Base-by-base conservation (phyloP, 306 rosid species). In the Aeschynomene evenia region DNA sequence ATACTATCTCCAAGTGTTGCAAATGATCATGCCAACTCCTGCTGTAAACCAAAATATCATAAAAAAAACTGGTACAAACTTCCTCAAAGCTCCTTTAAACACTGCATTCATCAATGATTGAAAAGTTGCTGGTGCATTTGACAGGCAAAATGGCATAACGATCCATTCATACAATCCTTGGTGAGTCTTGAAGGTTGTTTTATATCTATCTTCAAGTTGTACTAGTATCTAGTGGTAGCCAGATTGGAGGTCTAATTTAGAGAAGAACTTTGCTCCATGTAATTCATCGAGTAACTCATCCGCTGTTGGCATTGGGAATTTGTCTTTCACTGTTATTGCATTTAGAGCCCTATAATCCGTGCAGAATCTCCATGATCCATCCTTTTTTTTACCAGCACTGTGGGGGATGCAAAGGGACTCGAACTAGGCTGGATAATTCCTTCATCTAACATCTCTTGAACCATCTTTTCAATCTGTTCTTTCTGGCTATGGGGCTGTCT, bases 11-110 rank as follows among this genome's bases (percentile, higher is more conserved):
- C 4, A 54, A 12, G 2, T 54, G 61, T 0, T 0, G 0, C 0
- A 54, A 1, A 18, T 54, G 61, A 0, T 3, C 0, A 0, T 0
- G 0, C 61, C 36, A 54, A 2, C 10, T 1, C 0, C 10, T 0
- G 20, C 37, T 54, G 6, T 54, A 54, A 0, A 24, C 15, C 0
- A 51, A 14, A 0, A 20, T 50, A 1, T 50, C 56, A 9, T 50
- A 20, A 50, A 50, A 1, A 50, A 50, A 0, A 50, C 28, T 2
- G 20, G 2, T 0, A 43, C 16, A 13, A 14, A 43, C 2, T 43
- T n/a, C 1, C 50, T 4, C 7, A 43, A 4, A 4, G n/a, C 4
- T 0, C 0, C 2, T 1, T 5, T 4, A 9, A 43, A 36, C 7
- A 36, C 12, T 0, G 1, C 7, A 36, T 9, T 36, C 42, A 36